Evolutionary conservation across 2,329 filamentous ascomycete genomes (phyloP), one percentile per base, ranked within the genome.

Genomic region (Stagonosporopsis cucurbitacearum): DNA sequence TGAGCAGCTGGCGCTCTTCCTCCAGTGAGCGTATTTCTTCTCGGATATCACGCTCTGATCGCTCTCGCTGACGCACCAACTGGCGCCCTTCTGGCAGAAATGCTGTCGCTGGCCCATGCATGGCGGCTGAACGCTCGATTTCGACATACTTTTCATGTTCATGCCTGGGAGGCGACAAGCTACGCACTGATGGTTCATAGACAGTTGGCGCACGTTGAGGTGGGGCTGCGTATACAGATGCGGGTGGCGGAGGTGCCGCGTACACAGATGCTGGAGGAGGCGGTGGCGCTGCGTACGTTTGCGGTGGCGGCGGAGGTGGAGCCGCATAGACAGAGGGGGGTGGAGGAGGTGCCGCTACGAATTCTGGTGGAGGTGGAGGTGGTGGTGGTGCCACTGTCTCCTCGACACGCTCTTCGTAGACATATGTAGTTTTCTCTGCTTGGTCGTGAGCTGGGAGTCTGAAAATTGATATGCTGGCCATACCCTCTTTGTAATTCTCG

Each of bases 11-110:
- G 37, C 82, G 82, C 74, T 92, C 87, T 6, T 82, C 83, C 76
- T 94, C 90, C 1, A 94, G 80, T 1, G 84, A 83, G 12, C 83
- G 84, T 55, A 93, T 91, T 70, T 95, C 90, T 28, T 86, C 82
- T 44, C 86, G 84, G 63, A 95, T 87, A 9, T 91, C 87, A 17
- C 86, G 82, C 37, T 88, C 84, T 6, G 77, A 80, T 30, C 66
- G 64, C 6, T 65, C 63, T 25, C 59, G 45, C 9, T 66, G 60
- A 9, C 59, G 59, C 3, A 67, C 60, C 8, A 68, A 36, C 22
- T 63, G 62, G 28, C 64, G 63, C 30, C 51, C 47, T 22, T 82
- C 77, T 3, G 83, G 78, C 2, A 84, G 68, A 36, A 85, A 79
- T 11, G 86, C 65, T 0, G 78, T 78, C 33, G 81, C 71, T 6